Conservation (phyloP, 2,329 filamentous ascomycete genomes). For the Ciborinia camelliae region DNA sequence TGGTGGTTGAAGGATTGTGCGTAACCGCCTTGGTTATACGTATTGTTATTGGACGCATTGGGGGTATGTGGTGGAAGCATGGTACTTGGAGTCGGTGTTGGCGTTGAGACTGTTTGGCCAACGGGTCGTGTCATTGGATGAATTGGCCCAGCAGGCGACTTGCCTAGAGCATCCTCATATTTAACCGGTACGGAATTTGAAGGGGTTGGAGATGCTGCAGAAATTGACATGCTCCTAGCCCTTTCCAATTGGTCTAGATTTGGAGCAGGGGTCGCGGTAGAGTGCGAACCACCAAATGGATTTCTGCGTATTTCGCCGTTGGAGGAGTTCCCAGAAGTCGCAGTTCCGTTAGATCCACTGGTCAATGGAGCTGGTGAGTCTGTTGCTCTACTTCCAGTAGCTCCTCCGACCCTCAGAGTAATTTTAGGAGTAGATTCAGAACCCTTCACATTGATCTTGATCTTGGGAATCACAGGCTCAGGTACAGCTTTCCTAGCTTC, state of each 20-base stretch:
- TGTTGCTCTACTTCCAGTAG: slow-evolving; percentile 44
- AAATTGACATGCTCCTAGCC: slow-evolving; percentile 35
- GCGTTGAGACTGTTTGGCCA: slow-evolving; percentile 40
- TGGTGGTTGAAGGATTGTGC: slow-evolving; percentile 36
- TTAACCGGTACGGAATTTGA: slow-evolving; percentile 40
- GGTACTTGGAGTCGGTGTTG: slow-evolving; percentile 25
- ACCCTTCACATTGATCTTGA: slow-evolving; percentile 67
- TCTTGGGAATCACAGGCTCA: slow-evolving; percentile 71
- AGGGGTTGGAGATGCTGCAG: slow-evolving; percentile 36
- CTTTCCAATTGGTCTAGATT: slow-evolving; percentile 34
- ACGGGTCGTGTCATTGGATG: slow-evolving; percentile 37
- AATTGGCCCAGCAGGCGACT: slow-evolving; percentile 31
- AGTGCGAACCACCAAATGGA: slow-evolving; percentile 32
- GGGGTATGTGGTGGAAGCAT: slow-evolving; percentile 37
- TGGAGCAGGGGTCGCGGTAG: slow-evolving; percentile 28
- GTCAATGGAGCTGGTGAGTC: slow-evolving; percentile 50
- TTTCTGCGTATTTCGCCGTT: slow-evolving; percentile 34
- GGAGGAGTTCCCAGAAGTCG: slow-evolving; percentile 15
- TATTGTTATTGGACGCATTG: slow-evolving; percentile 26
- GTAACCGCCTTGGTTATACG: slow-evolving; percentile 30
- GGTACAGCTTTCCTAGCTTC: slow-evolving; percentile 69
- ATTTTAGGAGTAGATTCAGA: slow-evolving; percentile 57
- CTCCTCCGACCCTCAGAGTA: slow-evolving; percentile 62
- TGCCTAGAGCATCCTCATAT: slow-evolving; percentile 36
- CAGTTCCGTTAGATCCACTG: slow-evolving; percentile 41